A percentile compares a stretch with the other conserved stretches of the same genome.
Evolutionary conservation across 495 filamentous ascomycete genomes (phyloP).

Genomic region (Hyaloscypha variabilis): DNA sequence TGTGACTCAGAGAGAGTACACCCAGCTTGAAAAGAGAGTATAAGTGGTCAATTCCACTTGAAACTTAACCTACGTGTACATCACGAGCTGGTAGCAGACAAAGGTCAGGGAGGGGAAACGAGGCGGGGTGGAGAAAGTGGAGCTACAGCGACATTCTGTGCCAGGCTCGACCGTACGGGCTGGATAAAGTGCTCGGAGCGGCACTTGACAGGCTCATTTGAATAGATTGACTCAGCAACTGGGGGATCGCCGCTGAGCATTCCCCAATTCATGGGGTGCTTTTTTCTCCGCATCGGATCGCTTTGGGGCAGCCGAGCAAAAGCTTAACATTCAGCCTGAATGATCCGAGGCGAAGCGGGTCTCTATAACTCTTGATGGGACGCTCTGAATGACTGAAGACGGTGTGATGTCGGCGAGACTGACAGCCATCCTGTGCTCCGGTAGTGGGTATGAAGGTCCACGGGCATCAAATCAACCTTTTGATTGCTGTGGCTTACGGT

Average conservation of each 20-base stretch:
- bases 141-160: background rate
- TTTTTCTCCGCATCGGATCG: conserved; percentile 7
- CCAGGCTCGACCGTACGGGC: background rate
- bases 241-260: conserved; percentile 3
- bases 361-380: background rate
- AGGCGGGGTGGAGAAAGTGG: background rate
- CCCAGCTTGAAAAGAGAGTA: background rate
- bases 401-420: conserved; percentile 1
- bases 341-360: background rate
- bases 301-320: background rate
- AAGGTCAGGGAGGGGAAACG: background rate
- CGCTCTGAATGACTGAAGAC: background rate
- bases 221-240: background rate
- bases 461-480: background rate
- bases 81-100: background rate
- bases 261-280: conserved; percentile 2
- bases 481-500: background rate
- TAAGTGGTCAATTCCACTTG: background rate
- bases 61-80: background rate
- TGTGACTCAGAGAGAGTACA: background rate
- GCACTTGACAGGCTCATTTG: conserved; percentile 18
- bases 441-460: background rate
- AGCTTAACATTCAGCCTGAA: conserved; percentile 2
- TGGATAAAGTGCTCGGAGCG: conserved; percentile 2
- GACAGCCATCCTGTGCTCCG: background rate